Evolutionary conservation across 441 rosid genomes (phyloP).

Genomic region (Corymbia calophylla): DNA sequence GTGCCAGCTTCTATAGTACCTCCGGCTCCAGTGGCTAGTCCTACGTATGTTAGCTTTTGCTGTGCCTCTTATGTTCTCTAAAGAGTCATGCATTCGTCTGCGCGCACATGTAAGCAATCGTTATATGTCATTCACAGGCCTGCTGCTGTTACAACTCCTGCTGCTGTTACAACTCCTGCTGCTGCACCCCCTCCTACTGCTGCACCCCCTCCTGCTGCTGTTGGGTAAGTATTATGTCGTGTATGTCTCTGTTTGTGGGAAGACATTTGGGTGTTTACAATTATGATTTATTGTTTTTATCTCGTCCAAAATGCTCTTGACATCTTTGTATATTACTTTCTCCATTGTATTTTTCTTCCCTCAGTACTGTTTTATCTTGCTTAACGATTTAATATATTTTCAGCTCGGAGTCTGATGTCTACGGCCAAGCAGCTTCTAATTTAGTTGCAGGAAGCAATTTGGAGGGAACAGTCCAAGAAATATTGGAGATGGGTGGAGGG

Average conservation of each 20-base stretch:
- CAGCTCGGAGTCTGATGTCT: constrained; percentile 32
- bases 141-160: constrained; percentile 20
- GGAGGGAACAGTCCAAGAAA: constrained; percentile 79
- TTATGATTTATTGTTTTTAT: background rate
- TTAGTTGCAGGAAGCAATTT: constrained; percentile 78
- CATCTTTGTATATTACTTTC: background rate
- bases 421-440: constrained; percentile 86
- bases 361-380: background rate
- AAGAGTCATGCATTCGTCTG: background rate
- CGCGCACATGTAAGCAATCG: background rate
- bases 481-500: constrained; percentile 96
- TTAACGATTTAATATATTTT: background rate
- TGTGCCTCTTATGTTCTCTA: background rate
- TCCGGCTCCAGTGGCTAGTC: constrained; percentile 20
- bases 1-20: constrained; percentile 31
- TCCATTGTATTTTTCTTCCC: background rate
- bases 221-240: constrained; percentile 2
- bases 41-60: constrained; percentile 25
- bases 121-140: constrained; percentile 22
- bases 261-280: background rate
- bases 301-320: background rate
- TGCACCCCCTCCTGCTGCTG: constrained; percentile 23
- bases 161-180: constrained; percentile 19
- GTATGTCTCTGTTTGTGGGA: background rate
- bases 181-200: constrained; percentile 17